Evolutionary conservation across 1,284 basidiomycete species (phyloP).

Genomic region (Ceratobasidium theobromae): DNA sequence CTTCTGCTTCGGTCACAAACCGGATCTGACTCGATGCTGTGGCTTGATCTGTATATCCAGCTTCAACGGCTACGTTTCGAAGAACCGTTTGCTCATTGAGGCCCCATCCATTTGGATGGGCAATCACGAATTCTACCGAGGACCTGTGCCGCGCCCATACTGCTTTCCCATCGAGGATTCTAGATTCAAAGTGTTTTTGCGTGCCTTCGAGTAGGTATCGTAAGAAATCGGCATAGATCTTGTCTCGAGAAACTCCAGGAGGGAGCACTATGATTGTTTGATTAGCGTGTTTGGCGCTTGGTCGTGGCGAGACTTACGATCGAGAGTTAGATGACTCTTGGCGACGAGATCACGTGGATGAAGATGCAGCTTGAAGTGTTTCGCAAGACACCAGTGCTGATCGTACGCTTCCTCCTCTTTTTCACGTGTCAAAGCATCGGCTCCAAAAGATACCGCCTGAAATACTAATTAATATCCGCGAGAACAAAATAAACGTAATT

Average conservation of each 20-base stretch:
- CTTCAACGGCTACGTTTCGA: conserved; percentile 13
- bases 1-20: conserved; percentile 37
- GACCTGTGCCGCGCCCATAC: conserved; percentile 2
- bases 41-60: background rate
- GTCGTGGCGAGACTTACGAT: background rate
- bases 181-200: conserved; percentile 9
- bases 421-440: conserved; percentile 8
- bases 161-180: conserved; percentile 7
- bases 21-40: conserved; percentile 4
- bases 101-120: conserved; percentile 34
- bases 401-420: conserved; percentile 13
- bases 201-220: background rate
- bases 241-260: background rate
- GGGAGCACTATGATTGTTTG: background rate
- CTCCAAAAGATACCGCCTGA: conserved; percentile 25
- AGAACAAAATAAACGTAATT: background rate
- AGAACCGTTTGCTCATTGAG: conserved; percentile 27
- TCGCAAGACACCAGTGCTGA: conserved; percentile 21
- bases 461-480: background rate
- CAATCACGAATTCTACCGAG: conserved; percentile 22
- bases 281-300: background rate
- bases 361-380: conserved; percentile 32
- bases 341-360: conserved; percentile 25
- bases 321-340: background rate
- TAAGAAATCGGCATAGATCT: background rate